phyloP scores from a whole-genome alignment of 2,329 filamentous ascomycete species.

The Paecilomyces variotii region DNA sequence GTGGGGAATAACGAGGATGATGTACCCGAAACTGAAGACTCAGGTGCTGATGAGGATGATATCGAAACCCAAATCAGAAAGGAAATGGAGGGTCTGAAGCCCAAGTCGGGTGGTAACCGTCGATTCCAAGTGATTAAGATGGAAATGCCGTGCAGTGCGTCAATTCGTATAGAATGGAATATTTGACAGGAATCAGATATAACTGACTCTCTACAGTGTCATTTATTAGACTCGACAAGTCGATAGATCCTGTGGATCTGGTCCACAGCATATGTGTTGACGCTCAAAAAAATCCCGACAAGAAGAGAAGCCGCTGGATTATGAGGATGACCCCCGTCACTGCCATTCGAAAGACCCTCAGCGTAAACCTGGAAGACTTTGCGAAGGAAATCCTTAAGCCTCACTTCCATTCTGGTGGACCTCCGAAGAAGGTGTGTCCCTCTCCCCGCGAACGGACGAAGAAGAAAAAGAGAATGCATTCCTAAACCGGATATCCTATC shows the following conservation, averaged over 20 bases:
- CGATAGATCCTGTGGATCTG: slow-evolving; percentile 53
- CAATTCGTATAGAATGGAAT: background rate
- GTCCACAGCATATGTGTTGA: slow-evolving; percentile 53
- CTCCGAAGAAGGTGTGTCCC: slow-evolving; percentile 44
- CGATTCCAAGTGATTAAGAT: slow-evolving; percentile 47
- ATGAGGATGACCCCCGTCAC: slow-evolving; percentile 55
- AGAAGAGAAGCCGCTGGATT: slow-evolving; percentile 50
- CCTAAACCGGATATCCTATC: background rate
- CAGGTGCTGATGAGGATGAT: slow-evolving; percentile 37
- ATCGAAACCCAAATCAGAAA: slow-evolving; percentile 55
- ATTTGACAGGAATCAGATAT: slow-evolving; percentile 7
- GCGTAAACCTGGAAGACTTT: slow-evolving; percentile 49
- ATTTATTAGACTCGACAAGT: slow-evolving; percentile 50
- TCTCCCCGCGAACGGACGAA: too few relatives aligned
- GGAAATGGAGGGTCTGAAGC: slow-evolving; percentile 48
- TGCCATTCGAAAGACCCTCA: slow-evolving; percentile 49
- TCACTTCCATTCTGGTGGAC: slow-evolving; percentile 48
- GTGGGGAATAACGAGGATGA: slow-evolving; percentile 11
- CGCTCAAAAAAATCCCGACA: slow-evolving; percentile 42
- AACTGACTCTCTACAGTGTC: slow-evolving; percentile 34
- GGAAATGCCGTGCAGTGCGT: slow-evolving; percentile 42
- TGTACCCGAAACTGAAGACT: slow-evolving; percentile 16
- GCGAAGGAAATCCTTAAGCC: slow-evolving; percentile 50
- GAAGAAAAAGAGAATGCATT: background rate
- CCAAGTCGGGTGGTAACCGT: slow-evolving; percentile 37